These are phyloP conservation scores for Lactarius akahatsu DNA, from an alignment of 768 basidiomycete genomes.

Conservation along the genomic window DNA sequence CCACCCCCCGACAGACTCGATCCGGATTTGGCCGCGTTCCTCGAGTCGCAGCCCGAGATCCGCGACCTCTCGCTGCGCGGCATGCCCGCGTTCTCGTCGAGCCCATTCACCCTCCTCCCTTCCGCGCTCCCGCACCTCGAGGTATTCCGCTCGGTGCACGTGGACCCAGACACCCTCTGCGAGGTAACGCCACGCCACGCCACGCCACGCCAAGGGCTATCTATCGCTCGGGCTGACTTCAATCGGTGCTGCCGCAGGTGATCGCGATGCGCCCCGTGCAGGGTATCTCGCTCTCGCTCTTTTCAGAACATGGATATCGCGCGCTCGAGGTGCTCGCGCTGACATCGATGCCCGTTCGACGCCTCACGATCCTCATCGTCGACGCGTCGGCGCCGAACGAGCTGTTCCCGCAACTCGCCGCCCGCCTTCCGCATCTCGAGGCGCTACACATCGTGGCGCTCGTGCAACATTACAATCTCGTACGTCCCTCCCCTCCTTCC, in stretches of 20 bases:
- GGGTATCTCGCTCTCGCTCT: slow-evolving; percentile 53
- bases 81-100: slow-evolving; percentile 39
- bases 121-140: slow-evolving; percentile 48
- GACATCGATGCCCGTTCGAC: slow-evolving; percentile 42
- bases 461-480: slow-evolving; percentile 48
- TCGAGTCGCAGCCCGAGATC: slow-evolving; percentile 50
- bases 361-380: slow-evolving; percentile 60
- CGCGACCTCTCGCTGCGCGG: slow-evolving; percentile 57
- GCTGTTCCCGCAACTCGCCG: slow-evolving; percentile 49
- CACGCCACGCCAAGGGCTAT: too few species aligned
- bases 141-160: slow-evolving; percentile 54
- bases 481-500: slow-evolving; percentile 34
- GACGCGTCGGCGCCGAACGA: slow-evolving; percentile 43
- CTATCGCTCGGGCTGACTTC: background rate
- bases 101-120: slow-evolving; percentile 37
- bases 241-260: slow-evolving; percentile 35
- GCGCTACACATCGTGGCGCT: slow-evolving; percentile 62
- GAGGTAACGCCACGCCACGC: slow-evolving; percentile 1
- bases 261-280: slow-evolving; percentile 50
- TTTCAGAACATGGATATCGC: slow-evolving; percentile 40
- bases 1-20: slow-evolving; percentile 31
- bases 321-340: slow-evolving; percentile 47
- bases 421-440: slow-evolving; percentile 50
- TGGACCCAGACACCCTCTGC: slow-evolving; percentile 45
- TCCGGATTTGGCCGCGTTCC: slow-evolving; percentile 46